Evolutionary conservation across 2,329 filamentous ascomycete species (phyloP).

Genomic region (Neurospora sp.): DNA sequence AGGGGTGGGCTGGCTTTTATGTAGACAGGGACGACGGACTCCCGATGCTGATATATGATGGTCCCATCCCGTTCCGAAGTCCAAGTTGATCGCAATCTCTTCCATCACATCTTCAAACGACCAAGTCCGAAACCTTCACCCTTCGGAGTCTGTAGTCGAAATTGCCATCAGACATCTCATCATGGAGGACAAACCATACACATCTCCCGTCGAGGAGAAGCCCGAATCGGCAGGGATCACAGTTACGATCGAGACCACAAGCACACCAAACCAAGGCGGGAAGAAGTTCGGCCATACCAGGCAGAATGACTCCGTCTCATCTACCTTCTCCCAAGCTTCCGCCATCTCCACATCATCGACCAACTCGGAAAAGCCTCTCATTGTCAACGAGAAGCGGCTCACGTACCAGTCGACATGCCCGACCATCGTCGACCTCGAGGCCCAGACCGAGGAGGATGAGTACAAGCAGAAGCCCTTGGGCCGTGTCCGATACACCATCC

Average conservation of each 20-base stretch:
- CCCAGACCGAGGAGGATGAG: conserved; percentile 8
- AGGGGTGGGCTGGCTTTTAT: background rate
- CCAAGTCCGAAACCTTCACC: background rate
- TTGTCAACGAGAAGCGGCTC: conserved; percentile 3
- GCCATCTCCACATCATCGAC: background rate
- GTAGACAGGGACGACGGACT: background rate
- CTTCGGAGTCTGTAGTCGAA: background rate
- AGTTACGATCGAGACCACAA: background rate
- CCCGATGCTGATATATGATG: background rate
- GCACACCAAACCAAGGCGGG: background rate
- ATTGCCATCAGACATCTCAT: background rate
- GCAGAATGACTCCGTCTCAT: background rate
- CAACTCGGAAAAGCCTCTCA: background rate
- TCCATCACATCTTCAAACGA: background rate
- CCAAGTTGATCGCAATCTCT: background rate
- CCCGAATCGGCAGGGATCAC: background rate
- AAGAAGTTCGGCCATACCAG: background rate
- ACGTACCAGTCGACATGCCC: conserved; percentile 2
- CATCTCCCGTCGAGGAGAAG: background rate
- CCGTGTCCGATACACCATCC: conserved; percentile 30
- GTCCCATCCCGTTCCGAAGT: background rate
- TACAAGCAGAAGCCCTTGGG: conserved; percentile 13
- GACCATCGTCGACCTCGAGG: conserved; percentile 11
- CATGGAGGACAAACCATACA: background rate
- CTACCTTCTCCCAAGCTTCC: background rate